A percentile compares a stretch with the other conserved stretches of the same genome.
Evolutionary conservation across 73 alveolate genomes (phyloP).

Genomic region (Tetrahymena elliotti): DNA sequence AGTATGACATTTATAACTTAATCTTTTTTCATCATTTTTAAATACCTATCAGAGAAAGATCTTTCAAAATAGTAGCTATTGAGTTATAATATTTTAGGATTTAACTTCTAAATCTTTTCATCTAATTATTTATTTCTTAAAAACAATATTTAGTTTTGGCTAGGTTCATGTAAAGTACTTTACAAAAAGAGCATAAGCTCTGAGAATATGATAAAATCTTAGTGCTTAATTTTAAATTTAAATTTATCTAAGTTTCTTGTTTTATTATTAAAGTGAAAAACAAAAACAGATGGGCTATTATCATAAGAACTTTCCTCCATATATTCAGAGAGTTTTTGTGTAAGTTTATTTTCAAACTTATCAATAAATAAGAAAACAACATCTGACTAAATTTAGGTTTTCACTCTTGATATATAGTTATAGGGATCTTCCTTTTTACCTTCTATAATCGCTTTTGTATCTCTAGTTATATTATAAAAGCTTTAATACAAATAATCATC

Average conservation of each 20-base stretch:
- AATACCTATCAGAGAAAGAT: not conserved
- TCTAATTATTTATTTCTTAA: not conserved
- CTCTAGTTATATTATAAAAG: not conserved
- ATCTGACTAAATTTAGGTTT: not conserved
- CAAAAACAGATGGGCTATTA: not conserved
- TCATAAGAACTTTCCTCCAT: not conserved
- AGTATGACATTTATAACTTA: not conserved
- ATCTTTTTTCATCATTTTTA: not conserved
- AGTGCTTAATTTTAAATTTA: not conserved
- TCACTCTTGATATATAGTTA: not conserved
- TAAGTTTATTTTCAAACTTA: not conserved
- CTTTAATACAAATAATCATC: not conserved
- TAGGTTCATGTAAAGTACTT: not conserved
- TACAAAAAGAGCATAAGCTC: not conserved
- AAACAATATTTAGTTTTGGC: not conserved
- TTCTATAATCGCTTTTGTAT: not conserved
- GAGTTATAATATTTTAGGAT: not conserved
- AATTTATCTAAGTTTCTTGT: not conserved
- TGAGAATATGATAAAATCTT: not conserved
- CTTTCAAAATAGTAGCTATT: not conserved
- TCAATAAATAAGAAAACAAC: not conserved
- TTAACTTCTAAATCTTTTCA: not conserved
- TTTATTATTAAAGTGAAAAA: not conserved
- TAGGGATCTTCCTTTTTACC: not conserved
- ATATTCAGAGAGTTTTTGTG: not conserved